Base-by-base conservation (phyloP, 768 basidiomycete species). In the Lactarius tabidus region DNA sequence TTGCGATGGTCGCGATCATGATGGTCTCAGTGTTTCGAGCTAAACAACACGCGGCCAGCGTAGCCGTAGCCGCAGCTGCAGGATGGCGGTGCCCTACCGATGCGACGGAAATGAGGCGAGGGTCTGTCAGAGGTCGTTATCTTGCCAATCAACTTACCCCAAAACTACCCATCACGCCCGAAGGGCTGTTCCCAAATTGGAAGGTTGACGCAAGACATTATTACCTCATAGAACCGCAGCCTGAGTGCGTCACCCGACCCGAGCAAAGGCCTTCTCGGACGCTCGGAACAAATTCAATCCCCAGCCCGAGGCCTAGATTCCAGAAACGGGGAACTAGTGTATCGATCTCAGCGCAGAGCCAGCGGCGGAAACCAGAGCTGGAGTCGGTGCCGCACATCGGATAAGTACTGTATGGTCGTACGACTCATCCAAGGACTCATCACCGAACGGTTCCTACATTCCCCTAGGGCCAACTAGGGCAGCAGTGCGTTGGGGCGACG, bases 101-200 rank as follows among this genome's bases (percentile, higher is more conserved):
- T 26, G 20, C 29, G 31, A 23, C 26, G 48, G 48, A 57, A 65
- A 65, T 12, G 55, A 57, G 54, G 29, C 28, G 15, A 54, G 53
- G 29, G 4, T 33, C 56, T 38, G 31, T 17, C 23, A 51, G 26
- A 48, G 14, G 36, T 39, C 15, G 60, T 59, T 66, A 66, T 66
- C 65, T 48, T 51, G 29, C 51, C 33, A 53, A 66, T 62, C 51
- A 12, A 10, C 52, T 9, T 23, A 35, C 29, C 39, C 53, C 15
- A n/a, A 51, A 26, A 41, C 38, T 43, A 45, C 64, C 51, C 38
- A 57, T 23, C 33, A 36, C 51, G 36, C 52, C 54, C 53, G 41
- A 45, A 35, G 54, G 33, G n/a, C n/a, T 23, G 23, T 28, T 28
- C 53, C 39, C 54, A 18, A 28, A 28, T 45, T 18, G 23, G 57